Conservation (phyloP, 2,329 filamentous ascomycete species). For the Microdochium bolleyi region DNA sequence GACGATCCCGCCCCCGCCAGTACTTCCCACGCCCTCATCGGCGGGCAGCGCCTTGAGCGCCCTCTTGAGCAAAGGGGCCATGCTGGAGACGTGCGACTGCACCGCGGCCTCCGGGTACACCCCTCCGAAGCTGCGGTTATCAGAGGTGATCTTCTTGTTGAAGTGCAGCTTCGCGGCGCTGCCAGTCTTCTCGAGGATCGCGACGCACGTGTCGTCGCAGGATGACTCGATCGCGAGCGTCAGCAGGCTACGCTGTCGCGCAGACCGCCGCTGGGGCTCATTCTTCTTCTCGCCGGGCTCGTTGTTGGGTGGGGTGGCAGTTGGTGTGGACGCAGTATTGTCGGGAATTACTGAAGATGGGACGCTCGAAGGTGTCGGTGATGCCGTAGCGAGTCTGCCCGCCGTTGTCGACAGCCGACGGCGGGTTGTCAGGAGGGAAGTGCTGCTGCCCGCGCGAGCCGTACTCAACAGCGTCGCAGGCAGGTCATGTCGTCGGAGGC, state of each 20-base stretch:
- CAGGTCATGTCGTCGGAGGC: neutral
- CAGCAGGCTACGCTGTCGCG: too few species aligned
- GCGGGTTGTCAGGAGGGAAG: neutral
- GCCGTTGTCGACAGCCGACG: neutral
- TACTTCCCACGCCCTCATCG: neutral
- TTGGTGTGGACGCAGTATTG: neutral
- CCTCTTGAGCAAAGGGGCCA: conserved; percentile 60
- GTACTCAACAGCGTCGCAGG: neutral
- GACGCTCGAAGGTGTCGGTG: neutral
- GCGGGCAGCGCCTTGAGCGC: conserved; percentile 48
- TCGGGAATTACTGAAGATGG: neutral
- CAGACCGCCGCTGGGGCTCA: conserved; percentile 11
- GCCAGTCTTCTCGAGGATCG: conserved; percentile 57
- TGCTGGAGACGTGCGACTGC: conserved; percentile 62
- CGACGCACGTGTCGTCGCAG: conserved; percentile 90
- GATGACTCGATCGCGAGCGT: conserved; percentile 75
- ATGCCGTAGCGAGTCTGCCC: neutral
- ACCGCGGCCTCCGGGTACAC: conserved; percentile 74
- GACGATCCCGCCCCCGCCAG: conserved; percentile 1
- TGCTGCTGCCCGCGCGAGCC: neutral
- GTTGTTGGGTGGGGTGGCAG: neutral
- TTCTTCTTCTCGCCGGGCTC: neutral
- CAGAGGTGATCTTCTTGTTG: conserved; percentile 73
- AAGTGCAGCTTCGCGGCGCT: conserved; percentile 57
- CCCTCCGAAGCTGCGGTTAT: conserved; percentile 67